These are phyloP conservation scores for Claviceps quebecensis DNA, from an alignment of 2,329 filamentous ascomycete species.

Conservation along the genomic window DNA sequence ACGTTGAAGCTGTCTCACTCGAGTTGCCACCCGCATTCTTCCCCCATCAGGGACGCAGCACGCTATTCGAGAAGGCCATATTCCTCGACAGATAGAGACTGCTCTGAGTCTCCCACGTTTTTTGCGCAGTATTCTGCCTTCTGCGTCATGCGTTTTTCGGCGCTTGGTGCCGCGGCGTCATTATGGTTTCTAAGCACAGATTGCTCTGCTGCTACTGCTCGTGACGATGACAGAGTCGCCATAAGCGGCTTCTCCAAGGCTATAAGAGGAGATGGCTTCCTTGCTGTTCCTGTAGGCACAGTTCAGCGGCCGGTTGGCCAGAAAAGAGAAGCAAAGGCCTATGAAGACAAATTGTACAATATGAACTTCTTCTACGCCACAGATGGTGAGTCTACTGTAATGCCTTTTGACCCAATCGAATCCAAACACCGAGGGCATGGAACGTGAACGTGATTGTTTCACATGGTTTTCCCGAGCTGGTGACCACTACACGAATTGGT, in stretches of 20 bases:
- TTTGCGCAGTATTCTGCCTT: neutral
- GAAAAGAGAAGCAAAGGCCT: constrained; percentile 11
- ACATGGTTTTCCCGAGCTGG: neutral
- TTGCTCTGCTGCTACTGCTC: neutral
- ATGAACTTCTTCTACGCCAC: constrained; percentile 25
- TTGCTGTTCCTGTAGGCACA: constrained; percentile 22
- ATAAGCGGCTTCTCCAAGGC: constrained; percentile 15
- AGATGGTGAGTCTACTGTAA: constrained; percentile 16
- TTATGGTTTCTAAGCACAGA: constrained; percentile 7
- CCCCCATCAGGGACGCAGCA: no score
- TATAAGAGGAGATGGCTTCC: constrained; percentile 20
- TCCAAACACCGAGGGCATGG: no score
- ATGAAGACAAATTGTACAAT: constrained; percentile 21
- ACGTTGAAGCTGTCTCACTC: no score
- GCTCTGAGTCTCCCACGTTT: neutral
- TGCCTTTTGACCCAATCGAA: no score
- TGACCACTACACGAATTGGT: neutral
- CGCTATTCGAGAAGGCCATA: no score
- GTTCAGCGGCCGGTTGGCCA: constrained; percentile 12
- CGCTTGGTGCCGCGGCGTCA: constrained; percentile 5
- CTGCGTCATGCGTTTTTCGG: constrained; percentile 7
- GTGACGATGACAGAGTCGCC: neutral
- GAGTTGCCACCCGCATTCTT: no score
- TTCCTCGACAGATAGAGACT: neutral
- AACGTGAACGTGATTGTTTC: no score